Percentiles rank a stretch among this genome's conserved stretches.
Evolutionary conservation across 1,284 basidiomycete genomes (phyloP).

Genomic region (Melampsora larici-populina): DNA sequence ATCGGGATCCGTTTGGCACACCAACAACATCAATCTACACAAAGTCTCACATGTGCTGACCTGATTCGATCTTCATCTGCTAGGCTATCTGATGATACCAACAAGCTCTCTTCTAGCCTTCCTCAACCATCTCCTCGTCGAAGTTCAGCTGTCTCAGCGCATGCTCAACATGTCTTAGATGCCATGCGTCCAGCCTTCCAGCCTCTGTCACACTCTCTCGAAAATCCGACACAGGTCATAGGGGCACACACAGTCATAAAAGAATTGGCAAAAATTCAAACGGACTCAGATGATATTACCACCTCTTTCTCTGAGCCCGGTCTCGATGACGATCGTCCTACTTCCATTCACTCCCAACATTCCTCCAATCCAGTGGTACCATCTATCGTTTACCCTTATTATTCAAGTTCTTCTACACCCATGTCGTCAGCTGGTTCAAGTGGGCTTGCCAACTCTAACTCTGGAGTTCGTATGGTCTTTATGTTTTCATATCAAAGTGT

Average conservation of each 20-base stretch:
- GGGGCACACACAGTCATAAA: background rate
- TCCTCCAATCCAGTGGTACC: background rate
- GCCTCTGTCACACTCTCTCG: background rate
- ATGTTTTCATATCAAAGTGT: background rate
- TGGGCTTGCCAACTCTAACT: background rate
- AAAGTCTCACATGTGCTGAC: no score
- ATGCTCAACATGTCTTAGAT: background rate
- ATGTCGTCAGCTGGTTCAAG: background rate
- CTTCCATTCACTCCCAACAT: background rate
- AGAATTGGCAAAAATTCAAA: background rate
- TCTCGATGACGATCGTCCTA: background rate
- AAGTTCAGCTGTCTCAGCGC: constrained; percentile 1
- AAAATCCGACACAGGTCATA: background rate
- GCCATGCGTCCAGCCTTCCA: background rate
- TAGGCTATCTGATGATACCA: no score
- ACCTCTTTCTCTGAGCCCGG: background rate
- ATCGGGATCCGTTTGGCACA: no score
- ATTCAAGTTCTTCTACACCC: background rate
- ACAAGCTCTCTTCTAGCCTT: background rate
- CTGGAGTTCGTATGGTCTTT: background rate
- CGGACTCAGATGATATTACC: background rate
- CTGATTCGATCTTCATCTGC: no score
- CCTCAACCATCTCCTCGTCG: background rate
- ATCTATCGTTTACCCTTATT: background rate
- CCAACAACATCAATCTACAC: no score